These are phyloP conservation scores for Zasmidium citrigriseum DNA, from an alignment of 2,329 filamentous ascomycete species.

Conservation along the genomic window DNA sequence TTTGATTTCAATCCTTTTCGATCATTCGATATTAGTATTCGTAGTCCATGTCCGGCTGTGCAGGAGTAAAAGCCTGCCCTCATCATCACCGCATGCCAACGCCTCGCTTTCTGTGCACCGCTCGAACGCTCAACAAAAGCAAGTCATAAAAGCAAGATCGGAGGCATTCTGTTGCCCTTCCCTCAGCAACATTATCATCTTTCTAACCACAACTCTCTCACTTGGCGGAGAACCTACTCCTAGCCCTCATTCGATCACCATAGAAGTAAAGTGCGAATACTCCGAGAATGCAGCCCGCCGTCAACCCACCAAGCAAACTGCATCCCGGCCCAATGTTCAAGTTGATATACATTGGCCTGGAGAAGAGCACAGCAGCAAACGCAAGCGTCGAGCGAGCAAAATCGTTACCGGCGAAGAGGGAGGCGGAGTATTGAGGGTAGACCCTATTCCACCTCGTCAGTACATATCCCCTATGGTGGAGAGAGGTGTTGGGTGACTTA, in stretches of 20 bases:
- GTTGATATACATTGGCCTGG: slow-evolving; percentile 60
- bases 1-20: no score
- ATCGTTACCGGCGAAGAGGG: slow-evolving; percentile 62
- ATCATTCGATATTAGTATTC: no score
- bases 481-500: slow-evolving; percentile 4
- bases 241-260: slow-evolving; percentile 55
- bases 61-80: no score
- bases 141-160: no score
- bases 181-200: no score
- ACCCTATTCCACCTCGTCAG: slow-evolving; percentile 16
- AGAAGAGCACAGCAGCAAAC: slow-evolving; percentile 61
- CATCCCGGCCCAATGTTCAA: slow-evolving; percentile 61
- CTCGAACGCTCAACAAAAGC: background rate
- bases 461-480: background rate
- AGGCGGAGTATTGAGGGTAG: slow-evolving; percentile 45
- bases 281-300: slow-evolving; percentile 38
- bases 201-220: slow-evolving; percentile 24
- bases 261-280: slow-evolving; percentile 61
- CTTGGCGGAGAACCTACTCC: slow-evolving; percentile 59
- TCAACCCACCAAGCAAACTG: slow-evolving; percentile 55
- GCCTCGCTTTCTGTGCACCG: background rate
- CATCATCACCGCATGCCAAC: no score
- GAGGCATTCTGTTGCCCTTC: background rate
- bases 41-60: no score
- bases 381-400: slow-evolving; percentile 61